phyloP scores from a whole-genome alignment of 805 yeast species.

The Yarrowia alimentaria region DNA sequence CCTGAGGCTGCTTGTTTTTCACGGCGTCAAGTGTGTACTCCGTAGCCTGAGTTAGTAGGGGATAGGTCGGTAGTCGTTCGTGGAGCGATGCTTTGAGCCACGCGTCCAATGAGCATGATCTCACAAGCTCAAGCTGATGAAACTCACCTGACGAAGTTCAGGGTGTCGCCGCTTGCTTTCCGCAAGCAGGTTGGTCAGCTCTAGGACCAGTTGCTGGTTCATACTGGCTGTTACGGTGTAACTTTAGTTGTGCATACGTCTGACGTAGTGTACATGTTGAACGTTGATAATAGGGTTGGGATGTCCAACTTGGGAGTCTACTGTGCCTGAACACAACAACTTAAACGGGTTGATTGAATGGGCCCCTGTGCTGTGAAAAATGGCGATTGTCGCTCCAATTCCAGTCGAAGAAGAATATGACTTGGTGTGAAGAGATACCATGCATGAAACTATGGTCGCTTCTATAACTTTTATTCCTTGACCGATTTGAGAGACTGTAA shows the following conservation, averaged over 20 bases:
- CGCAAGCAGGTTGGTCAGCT: conserved; percentile 56
- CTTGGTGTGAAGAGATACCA: too few species aligned
- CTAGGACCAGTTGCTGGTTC: conserved; percentile 45
- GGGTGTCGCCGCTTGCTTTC: conserved; percentile 71
- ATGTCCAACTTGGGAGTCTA: too few species aligned
- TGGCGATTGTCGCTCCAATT: too few species aligned
- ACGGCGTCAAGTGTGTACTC: conserved; percentile 20
- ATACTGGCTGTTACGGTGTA: conserved; percentile 19
- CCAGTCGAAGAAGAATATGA: too few species aligned
- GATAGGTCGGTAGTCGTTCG: neutral
- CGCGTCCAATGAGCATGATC: neutral
- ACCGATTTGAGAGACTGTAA: too few species aligned
- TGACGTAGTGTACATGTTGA: conserved; percentile 20
- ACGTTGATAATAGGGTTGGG: too few species aligned
- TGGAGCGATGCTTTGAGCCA: neutral
- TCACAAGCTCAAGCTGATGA: neutral
- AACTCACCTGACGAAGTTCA: conserved; percentile 60
- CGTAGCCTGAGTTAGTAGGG: conserved; percentile 21
- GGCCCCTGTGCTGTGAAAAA: too few species aligned
- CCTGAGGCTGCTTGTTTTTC: conserved; percentile 29
- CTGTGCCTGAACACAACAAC: too few species aligned
- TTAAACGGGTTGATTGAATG: too few species aligned
- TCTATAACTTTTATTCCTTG: too few species aligned
- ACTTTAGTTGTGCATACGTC: conserved; percentile 19
- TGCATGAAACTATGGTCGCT: too few species aligned